A percentile compares a stretch with the other conserved stretches of the same genome.
Conservation (phyloP, 75 land plant genomes). For the Pinus tabuliformis region DNA sequence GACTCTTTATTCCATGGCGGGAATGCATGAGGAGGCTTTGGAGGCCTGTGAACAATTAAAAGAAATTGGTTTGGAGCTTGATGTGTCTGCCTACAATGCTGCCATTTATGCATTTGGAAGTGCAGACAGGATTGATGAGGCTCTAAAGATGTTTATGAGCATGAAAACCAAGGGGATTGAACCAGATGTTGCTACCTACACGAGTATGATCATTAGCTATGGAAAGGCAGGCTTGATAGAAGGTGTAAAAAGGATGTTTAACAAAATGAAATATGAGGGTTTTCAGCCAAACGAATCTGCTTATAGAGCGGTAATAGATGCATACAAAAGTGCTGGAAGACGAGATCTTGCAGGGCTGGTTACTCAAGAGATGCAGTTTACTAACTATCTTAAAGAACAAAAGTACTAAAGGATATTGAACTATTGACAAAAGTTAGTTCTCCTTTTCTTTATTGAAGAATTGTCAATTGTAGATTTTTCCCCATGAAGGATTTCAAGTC, state of each 20-base stretch:
- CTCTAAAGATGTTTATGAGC: slow-evolving; percentile 57
- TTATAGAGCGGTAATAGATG: slow-evolving; percentile 56
- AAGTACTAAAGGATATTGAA: too few relatives aligned
- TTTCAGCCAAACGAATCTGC: slow-evolving; percentile 60
- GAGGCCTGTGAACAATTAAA: slow-evolving; percentile 44
- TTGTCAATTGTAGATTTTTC: too few relatives aligned
- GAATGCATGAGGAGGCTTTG: slow-evolving; percentile 56
- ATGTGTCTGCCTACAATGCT: slow-evolving; percentile 60
- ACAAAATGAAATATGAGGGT: slow-evolving; percentile 57
- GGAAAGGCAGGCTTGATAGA: slow-evolving; percentile 76
- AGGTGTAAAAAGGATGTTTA: slow-evolving; percentile 67
- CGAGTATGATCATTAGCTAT: slow-evolving; percentile 69
- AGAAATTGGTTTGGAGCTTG: slow-evolving; percentile 36
- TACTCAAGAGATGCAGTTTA: slow-evolving; percentile 64
- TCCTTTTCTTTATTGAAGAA: slow-evolving; percentile 28
- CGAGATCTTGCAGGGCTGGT: slow-evolving; percentile 72
- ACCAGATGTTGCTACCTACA: slow-evolving; percentile 69
- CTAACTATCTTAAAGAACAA: slow-evolving; percentile 9
- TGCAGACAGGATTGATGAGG: slow-evolving; percentile 59
- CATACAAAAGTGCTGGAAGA: slow-evolving; percentile 59
- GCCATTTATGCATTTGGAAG: slow-evolving; percentile 63
- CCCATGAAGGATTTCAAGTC: too few relatives aligned
- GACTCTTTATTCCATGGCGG: slow-evolving; percentile 53
- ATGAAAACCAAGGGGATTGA: slow-evolving; percentile 59
- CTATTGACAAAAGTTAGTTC: slow-evolving; percentile 48